Percentiles rank a stretch among this genome's conserved stretches.
These are phyloP conservation scores for Sordariomycetes sp. DNA, from an alignment of 2,329 filamentous ascomycete genomes.

Conservation along the genomic window DNA sequence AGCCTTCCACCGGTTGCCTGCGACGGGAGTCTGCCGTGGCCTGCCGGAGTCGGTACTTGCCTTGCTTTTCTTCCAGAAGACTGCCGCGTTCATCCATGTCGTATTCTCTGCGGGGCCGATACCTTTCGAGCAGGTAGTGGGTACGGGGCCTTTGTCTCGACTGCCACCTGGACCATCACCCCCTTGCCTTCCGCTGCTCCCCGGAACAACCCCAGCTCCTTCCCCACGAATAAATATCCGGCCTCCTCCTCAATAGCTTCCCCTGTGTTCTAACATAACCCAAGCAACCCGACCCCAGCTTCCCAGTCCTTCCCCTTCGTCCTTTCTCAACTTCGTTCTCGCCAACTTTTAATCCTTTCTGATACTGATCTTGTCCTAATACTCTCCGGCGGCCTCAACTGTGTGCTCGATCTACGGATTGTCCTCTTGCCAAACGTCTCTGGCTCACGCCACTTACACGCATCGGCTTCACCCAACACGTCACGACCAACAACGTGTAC, in stretches of 20 bases:
- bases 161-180: not conserved
- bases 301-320: not conserved
- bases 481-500: not conserved
- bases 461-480: not conserved
- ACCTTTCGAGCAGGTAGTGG: not conserved
- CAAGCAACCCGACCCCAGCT: not conserved
- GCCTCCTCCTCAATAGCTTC: not conserved
- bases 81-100: not conserved
- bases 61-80: not conserved
- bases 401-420: not conserved
- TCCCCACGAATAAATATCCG: not conserved
- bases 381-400: not conserved
- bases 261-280: not conserved
- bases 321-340: not conserved
- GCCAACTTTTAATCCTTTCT: not conserved
- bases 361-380: not conserved
- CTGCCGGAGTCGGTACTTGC: not conserved
- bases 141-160: not conserved
- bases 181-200: not conserved
- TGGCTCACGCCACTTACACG: not conserved
- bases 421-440: not conserved
- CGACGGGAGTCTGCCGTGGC: not conserved
- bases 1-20: not conserved
- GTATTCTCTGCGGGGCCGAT: not conserved
- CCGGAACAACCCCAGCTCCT: not conserved